These are phyloP conservation scores for Lonicera japonica DNA, from an alignment of 129 eudicot species.

Conservation along the genomic window DNA sequence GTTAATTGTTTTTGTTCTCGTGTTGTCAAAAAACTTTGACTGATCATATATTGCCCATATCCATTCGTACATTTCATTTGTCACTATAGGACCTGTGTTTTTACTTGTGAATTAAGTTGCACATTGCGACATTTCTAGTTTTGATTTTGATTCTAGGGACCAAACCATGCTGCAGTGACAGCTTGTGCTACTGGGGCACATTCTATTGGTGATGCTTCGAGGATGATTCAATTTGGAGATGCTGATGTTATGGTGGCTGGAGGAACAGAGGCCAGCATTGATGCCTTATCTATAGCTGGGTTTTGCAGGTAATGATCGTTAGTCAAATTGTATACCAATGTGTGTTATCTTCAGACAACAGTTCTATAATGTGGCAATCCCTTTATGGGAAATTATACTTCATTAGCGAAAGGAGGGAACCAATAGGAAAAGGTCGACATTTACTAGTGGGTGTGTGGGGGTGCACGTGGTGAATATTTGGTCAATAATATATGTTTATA, in stretches of 20 bases:
- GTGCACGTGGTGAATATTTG: too few species aligned
- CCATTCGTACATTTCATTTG: not conserved
- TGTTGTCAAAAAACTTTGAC: not conserved
- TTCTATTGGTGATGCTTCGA: constrained; percentile 92
- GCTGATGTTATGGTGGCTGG: constrained; percentile 99
- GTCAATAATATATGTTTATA: too few species aligned
- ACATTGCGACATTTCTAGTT: constrained; percentile 29
- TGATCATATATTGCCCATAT: not conserved
- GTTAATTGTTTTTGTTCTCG: too few species aligned
- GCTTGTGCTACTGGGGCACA: constrained; percentile 99
- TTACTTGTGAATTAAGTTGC: constrained; percentile 19
- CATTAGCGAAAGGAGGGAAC: too few species aligned
- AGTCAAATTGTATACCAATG: not conserved
- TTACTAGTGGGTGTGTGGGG: too few species aligned
- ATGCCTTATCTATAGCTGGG: constrained; percentile 96
- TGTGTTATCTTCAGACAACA: not conserved
- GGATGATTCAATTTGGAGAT: constrained; percentile 97
- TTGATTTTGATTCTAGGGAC: constrained; percentile 76
- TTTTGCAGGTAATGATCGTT: constrained; percentile 60
- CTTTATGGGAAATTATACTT: too few species aligned
- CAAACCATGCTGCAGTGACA: constrained; percentile 99
- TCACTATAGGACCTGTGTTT: not conserved
- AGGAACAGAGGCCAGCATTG: constrained; percentile 97
- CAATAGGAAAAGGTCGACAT: too few species aligned
- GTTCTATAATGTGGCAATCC: not conserved